Conservation (phyloP, 1,284 basidiomycete species). For the Fistulina hepatica region DNA sequence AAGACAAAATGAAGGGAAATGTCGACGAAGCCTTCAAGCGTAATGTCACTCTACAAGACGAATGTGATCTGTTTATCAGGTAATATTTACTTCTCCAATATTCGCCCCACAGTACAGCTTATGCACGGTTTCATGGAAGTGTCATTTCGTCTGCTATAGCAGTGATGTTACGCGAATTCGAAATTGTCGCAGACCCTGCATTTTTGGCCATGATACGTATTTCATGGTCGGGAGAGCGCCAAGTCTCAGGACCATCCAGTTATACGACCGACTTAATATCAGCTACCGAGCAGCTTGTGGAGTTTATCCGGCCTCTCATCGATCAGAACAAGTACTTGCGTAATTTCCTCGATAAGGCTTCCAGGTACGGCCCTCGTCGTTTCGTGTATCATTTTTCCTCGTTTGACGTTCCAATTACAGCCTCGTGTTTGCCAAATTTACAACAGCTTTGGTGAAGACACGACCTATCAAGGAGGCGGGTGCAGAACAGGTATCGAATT, state of each 20-base stretch:
- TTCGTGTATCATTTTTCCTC: neutral
- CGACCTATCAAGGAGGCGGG: slow-evolving; percentile 83
- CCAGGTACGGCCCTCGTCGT: slow-evolving; percentile 46
- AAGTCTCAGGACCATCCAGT: slow-evolving; percentile 77
- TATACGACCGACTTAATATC: slow-evolving; percentile 71
- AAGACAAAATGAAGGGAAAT: slow-evolving; percentile 82
- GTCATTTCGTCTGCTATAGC: slow-evolving; percentile 76
- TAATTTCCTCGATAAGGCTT: slow-evolving; percentile 87
- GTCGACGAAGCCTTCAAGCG: slow-evolving; percentile 68
- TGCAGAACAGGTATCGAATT: slow-evolving; percentile 70
- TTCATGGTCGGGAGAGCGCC: slow-evolving; percentile 65
- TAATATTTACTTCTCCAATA: slow-evolving; percentile 23
- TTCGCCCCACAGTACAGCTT: neutral
- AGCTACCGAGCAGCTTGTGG: slow-evolving; percentile 52
- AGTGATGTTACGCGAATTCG: slow-evolving; percentile 72
- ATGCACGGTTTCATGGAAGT: slow-evolving; percentile 28
- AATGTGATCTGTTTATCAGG: slow-evolving; percentile 85
- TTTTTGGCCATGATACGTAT: slow-evolving; percentile 68
- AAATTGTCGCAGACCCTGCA: slow-evolving; percentile 65
- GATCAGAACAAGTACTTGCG: slow-evolving; percentile 90
- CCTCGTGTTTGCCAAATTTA: slow-evolving; percentile 74
- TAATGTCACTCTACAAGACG: slow-evolving; percentile 72
- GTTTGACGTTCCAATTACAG: slow-evolving; percentile 31
- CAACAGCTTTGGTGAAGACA: slow-evolving; percentile 77
- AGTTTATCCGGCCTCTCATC: slow-evolving; percentile 58